Evolutionary conservation across 2,329 filamentous ascomycete genomes (phyloP).

Genomic region (Fusarium sp.): DNA sequence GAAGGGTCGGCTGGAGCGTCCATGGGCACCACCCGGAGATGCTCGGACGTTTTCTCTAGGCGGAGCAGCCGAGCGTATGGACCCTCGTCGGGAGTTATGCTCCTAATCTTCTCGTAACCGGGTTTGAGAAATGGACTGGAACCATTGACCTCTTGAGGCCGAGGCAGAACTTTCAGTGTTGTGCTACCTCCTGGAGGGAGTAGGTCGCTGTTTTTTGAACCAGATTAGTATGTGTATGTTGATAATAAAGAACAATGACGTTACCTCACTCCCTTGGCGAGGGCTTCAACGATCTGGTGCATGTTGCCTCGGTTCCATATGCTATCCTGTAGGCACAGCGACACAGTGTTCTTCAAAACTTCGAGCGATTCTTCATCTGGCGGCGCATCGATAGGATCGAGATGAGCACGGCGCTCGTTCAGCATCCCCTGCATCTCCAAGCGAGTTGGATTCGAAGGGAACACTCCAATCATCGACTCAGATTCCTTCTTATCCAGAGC

Average conservation of each 20-base stretch:
- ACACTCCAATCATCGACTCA: neutral
- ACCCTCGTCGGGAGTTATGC: neutral
- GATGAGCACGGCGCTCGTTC: neutral
- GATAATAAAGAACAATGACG: neutral
- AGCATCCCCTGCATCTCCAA: neutral
- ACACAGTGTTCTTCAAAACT: neutral
- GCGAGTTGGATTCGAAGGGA: constrained; percentile 1
- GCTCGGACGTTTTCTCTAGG: neutral
- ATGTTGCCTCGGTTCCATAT: constrained; percentile 3
- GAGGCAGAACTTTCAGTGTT: neutral
- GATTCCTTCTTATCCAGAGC: neutral
- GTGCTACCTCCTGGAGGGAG: neutral
- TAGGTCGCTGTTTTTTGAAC: neutral
- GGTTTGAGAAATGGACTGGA: neutral
- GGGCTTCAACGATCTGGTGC: neutral
- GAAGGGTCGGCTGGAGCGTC: neutral
- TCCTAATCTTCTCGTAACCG: neutral
- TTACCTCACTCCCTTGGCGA: neutral
- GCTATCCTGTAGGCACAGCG: constrained; percentile 2
- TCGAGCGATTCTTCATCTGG: constrained; percentile 3
- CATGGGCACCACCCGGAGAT: neutral
- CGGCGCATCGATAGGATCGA: neutral
- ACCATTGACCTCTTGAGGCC: neutral
- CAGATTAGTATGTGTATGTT: neutral
- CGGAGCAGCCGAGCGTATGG: neutral